Conservation (phyloP, 768 basidiomycete genomes). For the Mycena metata region DNA sequence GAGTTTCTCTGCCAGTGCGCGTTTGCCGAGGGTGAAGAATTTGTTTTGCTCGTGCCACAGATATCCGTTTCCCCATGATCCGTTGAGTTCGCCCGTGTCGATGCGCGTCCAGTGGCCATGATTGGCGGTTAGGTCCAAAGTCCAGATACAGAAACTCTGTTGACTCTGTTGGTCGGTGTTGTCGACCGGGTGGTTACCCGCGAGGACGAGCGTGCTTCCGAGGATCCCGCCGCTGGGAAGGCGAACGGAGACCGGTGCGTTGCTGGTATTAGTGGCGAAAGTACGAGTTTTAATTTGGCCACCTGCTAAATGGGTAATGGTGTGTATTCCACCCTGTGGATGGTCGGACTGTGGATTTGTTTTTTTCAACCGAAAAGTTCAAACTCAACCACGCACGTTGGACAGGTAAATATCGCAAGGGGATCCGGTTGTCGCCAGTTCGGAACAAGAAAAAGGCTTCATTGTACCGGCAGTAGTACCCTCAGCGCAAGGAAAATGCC, state of each 20-base stretch:
- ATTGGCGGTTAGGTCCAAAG: slow-evolving; percentile 29
- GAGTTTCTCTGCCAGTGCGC: not conserved
- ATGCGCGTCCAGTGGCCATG: slow-evolving; percentile 24
- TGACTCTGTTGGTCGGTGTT: not conserved
- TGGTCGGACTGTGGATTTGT: not conserved
- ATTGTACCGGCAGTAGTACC: not conserved
- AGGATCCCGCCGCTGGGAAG: slow-evolving; percentile 34
- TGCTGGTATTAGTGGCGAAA: not conserved
- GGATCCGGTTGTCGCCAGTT: slow-evolving; percentile 1
- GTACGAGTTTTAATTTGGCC: slow-evolving; percentile 2
- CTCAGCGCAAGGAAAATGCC: not conserved
- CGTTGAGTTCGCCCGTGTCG: slow-evolving; percentile 25
- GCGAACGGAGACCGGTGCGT: slow-evolving; percentile 15
- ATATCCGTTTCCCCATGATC: slow-evolving; percentile 29
- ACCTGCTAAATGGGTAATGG: slow-evolving; percentile 11
- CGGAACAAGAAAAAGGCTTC: slow-evolving; percentile 27
- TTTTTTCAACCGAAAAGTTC: no score
- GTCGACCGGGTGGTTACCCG: slow-evolving; percentile 23
- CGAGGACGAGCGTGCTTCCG: slow-evolving; percentile 33
- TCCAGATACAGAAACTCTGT: slow-evolving; percentile 27
- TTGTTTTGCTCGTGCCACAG: slow-evolving; percentile 33
- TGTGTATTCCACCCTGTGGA: slow-evolving; percentile 17
- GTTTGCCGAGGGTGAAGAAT: slow-evolving; percentile 35
- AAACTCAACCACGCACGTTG: slow-evolving; percentile 13
- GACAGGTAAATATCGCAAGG: slow-evolving; percentile 30